Evolutionary conservation across 2,329 filamentous ascomycete species (phyloP).

Genomic region (Cephalotrichum gorgonifer): DNA sequence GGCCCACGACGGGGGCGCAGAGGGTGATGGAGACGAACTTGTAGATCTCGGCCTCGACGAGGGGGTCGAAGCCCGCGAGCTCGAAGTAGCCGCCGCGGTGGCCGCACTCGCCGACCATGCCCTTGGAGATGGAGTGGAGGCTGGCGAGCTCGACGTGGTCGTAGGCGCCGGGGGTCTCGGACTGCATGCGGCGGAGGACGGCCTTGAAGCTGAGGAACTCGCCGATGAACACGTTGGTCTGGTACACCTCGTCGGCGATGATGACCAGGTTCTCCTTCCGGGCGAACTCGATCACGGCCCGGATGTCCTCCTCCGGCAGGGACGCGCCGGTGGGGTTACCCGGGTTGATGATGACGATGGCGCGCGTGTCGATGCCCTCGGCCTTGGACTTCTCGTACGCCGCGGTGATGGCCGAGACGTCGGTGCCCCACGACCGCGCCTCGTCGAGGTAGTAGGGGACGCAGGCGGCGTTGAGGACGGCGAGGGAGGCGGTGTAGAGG

Average conservation of each 20-base stretch:
- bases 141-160: slow-evolving; percentile 82
- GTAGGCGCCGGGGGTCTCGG: slow-evolving; percentile 63
- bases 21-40: slow-evolving; percentile 98
- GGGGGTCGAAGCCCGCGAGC: slow-evolving; percentile 75
- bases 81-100: slow-evolving; percentile 98
- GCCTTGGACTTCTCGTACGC: slow-evolving; percentile 65
- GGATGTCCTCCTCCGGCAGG: slow-evolving; percentile 68
- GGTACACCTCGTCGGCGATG: slow-evolving; percentile 96
- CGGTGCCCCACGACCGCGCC: slow-evolving; percentile 75
- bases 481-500: slow-evolving; percentile 87
- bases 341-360: slow-evolving; percentile 95
- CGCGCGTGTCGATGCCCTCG: slow-evolving; percentile 76
- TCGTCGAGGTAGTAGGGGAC: slow-evolving; percentile 96
- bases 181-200: slow-evolving; percentile 70
- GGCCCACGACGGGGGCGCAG: slow-evolving; percentile 88
- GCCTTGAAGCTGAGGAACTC: slow-evolving; percentile 95
- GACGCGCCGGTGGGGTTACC: slow-evolving; percentile 94
- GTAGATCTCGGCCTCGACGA: slow-evolving; percentile 90
- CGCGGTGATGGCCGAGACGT: slow-evolving; percentile 64
- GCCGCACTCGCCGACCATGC: slow-evolving; percentile 97
- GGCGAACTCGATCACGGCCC: slow-evolving; percentile 77
- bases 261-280: slow-evolving; percentile 77
- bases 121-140: slow-evolving; percentile 90
- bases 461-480: slow-evolving; percentile 72
- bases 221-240: slow-evolving; percentile 95